phyloP scores from a whole-genome alignment of 208 protist species.

The Balamuthia mandrillaris region DNA sequence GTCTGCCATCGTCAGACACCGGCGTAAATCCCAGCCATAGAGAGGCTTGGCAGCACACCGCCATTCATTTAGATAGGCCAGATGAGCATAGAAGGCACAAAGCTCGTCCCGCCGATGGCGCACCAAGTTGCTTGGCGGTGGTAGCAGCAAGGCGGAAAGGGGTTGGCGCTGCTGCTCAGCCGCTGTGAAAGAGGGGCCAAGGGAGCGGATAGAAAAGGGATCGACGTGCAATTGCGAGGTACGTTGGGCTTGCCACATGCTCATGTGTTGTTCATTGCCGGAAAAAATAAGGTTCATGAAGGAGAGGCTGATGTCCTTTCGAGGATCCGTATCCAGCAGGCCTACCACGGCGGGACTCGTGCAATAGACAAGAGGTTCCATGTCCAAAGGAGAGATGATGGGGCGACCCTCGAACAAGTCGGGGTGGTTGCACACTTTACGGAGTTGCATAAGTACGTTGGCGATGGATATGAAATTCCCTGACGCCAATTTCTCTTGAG shows the following conservation, averaged over 20 bases:
- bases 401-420: conserved; percentile 72
- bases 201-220: too few species aligned
- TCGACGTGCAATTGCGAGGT: background rate
- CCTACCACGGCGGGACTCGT: background rate
- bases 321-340: background rate
- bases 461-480: conserved; percentile 83
- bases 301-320: background rate
- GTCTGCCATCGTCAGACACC: background rate
- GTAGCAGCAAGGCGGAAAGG: too few species aligned
- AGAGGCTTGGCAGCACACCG: background rate
- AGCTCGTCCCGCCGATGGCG: background rate
- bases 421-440: conserved; percentile 97
- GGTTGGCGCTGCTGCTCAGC: background rate
- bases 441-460: conserved; percentile 90
- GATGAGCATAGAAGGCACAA: background rate
- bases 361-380: too few species aligned
- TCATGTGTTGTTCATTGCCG: background rate
- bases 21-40: background rate
- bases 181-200: too few species aligned
- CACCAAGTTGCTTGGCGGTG: background rate
- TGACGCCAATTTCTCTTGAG: conserved; percentile 43
- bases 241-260: background rate
- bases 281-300: background rate
- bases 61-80: background rate
- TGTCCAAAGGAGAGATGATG: background rate